phyloP scores from a whole-genome alignment of 2,329 filamentous ascomycete genomes.

The Diaporthe velutina region DNA sequence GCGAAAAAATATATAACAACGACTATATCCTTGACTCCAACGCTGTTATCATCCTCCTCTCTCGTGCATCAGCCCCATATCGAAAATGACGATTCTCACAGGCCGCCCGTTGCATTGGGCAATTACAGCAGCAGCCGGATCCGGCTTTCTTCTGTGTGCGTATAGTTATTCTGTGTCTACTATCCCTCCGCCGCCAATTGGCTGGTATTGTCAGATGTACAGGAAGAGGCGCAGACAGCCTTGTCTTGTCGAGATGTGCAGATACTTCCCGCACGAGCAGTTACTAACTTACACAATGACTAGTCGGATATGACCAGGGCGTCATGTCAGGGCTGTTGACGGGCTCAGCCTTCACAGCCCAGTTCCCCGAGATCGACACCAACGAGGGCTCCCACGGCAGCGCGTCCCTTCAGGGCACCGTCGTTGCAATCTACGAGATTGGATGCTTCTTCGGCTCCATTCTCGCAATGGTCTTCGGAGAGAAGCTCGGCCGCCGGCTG shows the following conservation, averaged over 20 bases:
- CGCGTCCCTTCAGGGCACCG: conserved; percentile 58
- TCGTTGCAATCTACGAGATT: conserved; percentile 60
- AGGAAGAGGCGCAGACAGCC: not conserved
- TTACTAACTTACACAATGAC: conserved; percentile 18
- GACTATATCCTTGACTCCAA: conserved; percentile 1
- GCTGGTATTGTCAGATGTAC: not conserved
- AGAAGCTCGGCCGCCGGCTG: conserved; percentile 57
- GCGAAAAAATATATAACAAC: conserved; percentile 4
- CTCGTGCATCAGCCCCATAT: conserved; percentile 18
- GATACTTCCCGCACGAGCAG: not conserved
- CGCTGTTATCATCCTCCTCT: not conserved
- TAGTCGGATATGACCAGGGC: conserved; percentile 49
- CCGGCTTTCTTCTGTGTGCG: conserved; percentile 50
- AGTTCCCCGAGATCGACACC: conserved; percentile 53
- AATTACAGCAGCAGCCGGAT: conserved; percentile 52
- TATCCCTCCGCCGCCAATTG: not conserved
- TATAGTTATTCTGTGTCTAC: not conserved
- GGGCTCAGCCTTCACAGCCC: conserved; percentile 48
- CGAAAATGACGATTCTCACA: conserved; percentile 45
- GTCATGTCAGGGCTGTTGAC: conserved; percentile 52
- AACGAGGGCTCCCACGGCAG: conserved; percentile 51
- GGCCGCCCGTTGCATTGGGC: conserved; percentile 54
- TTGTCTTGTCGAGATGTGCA: not conserved
- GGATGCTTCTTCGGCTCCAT: conserved; percentile 63
- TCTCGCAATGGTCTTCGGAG: conserved; percentile 54